Percentiles rank a stretch among this genome's conserved stretches.
Evolutionary conservation across 306 rosid genomes (phyloP).

Genomic region (Dryas drummondii): DNA sequence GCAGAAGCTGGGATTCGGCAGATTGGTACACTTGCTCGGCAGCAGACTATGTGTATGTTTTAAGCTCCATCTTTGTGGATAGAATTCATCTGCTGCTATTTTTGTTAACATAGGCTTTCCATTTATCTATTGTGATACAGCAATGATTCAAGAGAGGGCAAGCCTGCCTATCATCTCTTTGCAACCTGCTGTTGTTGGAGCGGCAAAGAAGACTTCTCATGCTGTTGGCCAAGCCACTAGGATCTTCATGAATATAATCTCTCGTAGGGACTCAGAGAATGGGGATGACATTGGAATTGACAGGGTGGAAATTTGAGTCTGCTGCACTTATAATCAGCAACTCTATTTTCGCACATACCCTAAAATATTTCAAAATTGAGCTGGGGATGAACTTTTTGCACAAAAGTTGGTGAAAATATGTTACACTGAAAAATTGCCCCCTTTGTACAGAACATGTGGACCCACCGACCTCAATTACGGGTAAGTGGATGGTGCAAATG

Average conservation of each 20-base stretch:
- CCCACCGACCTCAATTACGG: not conserved
- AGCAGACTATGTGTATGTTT: slow-evolving; percentile 81
- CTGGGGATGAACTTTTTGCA: not conserved
- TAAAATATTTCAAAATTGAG: not conserved
- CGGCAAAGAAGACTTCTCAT: slow-evolving; percentile 85
- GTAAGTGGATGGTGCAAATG: not conserved
- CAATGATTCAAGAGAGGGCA: slow-evolving; percentile 94
- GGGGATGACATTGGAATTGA: slow-evolving; percentile 47
- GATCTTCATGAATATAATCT: slow-evolving; percentile 62
- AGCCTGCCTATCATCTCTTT: slow-evolving; percentile 75
- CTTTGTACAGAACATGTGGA: slow-evolving; percentile 5
- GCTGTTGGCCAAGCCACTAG: slow-evolving; percentile 84
- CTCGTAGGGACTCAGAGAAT: slow-evolving; percentile 49
- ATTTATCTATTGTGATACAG: slow-evolving; percentile 39
- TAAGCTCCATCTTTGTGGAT: not conserved
- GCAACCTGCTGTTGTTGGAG: slow-evolving; percentile 80
- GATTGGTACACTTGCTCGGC: slow-evolving; percentile 71
- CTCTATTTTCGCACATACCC: not conserved
- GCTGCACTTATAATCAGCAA: not conserved
- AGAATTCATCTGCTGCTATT: not conserved
- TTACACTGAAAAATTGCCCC: not conserved
- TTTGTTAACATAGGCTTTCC: not conserved
- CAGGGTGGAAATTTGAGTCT: slow-evolving; percentile 46
- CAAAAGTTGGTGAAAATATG: not conserved
- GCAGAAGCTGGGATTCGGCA: slow-evolving; percentile 87